Evolutionary conservation across 2,329 filamentous ascomycete species (phyloP).

Genomic region (Domatiomyces catenatus): DNA sequence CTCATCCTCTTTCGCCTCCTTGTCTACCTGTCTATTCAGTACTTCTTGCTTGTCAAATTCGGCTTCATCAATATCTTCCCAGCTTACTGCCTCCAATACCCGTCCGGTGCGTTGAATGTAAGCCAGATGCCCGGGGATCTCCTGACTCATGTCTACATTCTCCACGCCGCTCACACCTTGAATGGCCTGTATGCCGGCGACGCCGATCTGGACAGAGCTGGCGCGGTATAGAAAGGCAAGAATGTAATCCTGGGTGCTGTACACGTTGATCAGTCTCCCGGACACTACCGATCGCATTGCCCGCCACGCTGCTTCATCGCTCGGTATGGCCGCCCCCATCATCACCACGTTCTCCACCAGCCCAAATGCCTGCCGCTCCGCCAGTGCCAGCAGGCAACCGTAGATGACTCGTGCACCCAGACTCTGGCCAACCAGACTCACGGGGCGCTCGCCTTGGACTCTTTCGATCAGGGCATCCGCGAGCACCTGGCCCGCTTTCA

Average conservation of each 20-base stretch:
- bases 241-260: slow-evolving; percentile 64
- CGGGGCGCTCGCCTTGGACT: slow-evolving; percentile 57
- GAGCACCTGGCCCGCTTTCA: slow-evolving; percentile 56
- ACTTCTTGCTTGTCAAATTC: slow-evolving; percentile 33
- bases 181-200: slow-evolving; percentile 60
- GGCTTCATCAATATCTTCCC: slow-evolving; percentile 35
- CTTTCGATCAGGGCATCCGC: slow-evolving; percentile 61
- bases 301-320: slow-evolving; percentile 51
- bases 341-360: slow-evolving; percentile 61
- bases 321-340: slow-evolving; percentile 57
- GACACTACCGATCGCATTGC: slow-evolving; percentile 55
- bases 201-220: slow-evolving; percentile 56
- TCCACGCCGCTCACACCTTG: slow-evolving; percentile 49
- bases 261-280: slow-evolving; percentile 64
- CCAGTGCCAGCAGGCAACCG: slow-evolving; percentile 54
- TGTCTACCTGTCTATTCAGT: slow-evolving; percentile 28
- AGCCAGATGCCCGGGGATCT: slow-evolving; percentile 35
- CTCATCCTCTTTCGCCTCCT: slow-evolving; percentile 19
- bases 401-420: slow-evolving; percentile 61
- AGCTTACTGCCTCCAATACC: slow-evolving; percentile 38
- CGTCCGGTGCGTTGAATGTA: slow-evolving; percentile 37
- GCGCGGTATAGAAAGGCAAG: slow-evolving; percentile 69
- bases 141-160: slow-evolving; percentile 38
- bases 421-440: slow-evolving; percentile 58
- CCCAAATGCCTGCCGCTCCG: slow-evolving; percentile 59